Evolutionary conservation across 1,284 basidiomycete genomes (phyloP).

Genomic region (Rhodotorula sp.): DNA sequence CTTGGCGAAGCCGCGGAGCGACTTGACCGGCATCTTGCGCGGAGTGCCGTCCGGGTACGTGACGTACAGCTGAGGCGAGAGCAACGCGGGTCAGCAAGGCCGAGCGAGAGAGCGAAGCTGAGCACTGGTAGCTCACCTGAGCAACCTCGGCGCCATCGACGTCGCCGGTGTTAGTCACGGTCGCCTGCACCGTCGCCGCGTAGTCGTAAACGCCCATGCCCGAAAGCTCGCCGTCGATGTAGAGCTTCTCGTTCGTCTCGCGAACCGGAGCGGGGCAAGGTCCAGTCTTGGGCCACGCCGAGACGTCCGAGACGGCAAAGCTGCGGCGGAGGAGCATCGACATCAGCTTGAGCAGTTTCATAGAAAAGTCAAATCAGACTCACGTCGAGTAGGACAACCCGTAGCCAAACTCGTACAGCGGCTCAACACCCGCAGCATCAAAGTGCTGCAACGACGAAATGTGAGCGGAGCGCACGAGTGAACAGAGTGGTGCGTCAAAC

Average conservation of each 20-base stretch:
- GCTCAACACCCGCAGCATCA: slow-evolving; percentile 47
- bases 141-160: slow-evolving; percentile 52
- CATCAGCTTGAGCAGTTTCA: background rate
- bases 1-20: slow-evolving; percentile 49
- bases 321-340: background rate
- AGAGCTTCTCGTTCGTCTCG: slow-evolving; percentile 50
- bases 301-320: slow-evolving; percentile 49
- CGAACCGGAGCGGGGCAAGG: slow-evolving; percentile 32
- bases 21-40: slow-evolving; percentile 32
- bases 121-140: no score
- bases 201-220: slow-evolving; percentile 47
- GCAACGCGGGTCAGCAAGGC: background rate
- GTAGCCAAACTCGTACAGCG: slow-evolving; percentile 54
- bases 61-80: slow-evolving; percentile 47
- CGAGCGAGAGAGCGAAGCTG: no score
- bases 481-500: background rate
- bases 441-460: background rate
- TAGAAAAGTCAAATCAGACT: background rate
- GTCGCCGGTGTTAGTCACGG: slow-evolving; percentile 52
- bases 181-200: slow-evolving; percentile 49
- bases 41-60: slow-evolving; percentile 46
- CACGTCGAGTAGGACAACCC: slow-evolving; percentile 52
- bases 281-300: slow-evolving; percentile 35
- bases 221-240: slow-evolving; percentile 15
- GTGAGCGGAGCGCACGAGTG: background rate